A percentile compares a stretch with the other conserved stretches of the same genome.
phyloP scores from a whole-genome alignment of 2,329 filamentous ascomycete species.

The Alternaria gansuensis region DNA sequence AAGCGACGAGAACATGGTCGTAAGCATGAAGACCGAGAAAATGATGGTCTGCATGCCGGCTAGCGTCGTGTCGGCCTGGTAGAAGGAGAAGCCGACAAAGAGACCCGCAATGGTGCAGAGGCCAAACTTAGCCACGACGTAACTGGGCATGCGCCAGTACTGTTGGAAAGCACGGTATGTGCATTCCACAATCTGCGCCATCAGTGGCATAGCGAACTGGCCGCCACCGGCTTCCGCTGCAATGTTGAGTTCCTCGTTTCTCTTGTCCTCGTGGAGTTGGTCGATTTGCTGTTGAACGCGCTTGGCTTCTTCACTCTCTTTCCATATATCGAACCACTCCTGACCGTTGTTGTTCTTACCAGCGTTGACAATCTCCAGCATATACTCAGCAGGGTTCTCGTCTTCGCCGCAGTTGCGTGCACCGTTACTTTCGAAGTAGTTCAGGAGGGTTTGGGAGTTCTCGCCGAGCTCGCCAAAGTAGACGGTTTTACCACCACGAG shows the following conservation, averaged over 20 bases:
- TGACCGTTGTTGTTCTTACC: slow-evolving; percentile 41
- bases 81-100: slow-evolving; percentile 57
- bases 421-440: slow-evolving; percentile 70
- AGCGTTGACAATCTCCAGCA: slow-evolving; percentile 64
- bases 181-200: slow-evolving; percentile 46
- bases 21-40: slow-evolving; percentile 63
- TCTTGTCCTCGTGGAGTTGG: slow-evolving; percentile 50
- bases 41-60: slow-evolving; percentile 59
- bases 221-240: slow-evolving; percentile 48
- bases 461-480: slow-evolving; percentile 60
- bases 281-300: slow-evolving; percentile 53
- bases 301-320: slow-evolving; percentile 30
- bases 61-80: slow-evolving; percentile 45
- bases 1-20: slow-evolving; percentile 56
- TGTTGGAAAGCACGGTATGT: slow-evolving; percentile 57
- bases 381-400: slow-evolving; percentile 80
- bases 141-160: slow-evolving; percentile 58
- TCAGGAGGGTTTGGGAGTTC: slow-evolving; percentile 52
- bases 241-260: slow-evolving; percentile 37
- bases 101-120: slow-evolving; percentile 40
- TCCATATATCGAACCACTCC: slow-evolving; percentile 57
- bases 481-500: slow-evolving; percentile 56
- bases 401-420: slow-evolving; percentile 66
- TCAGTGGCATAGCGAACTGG: slow-evolving; percentile 58
- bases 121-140: slow-evolving; percentile 51